Percentiles rank a stretch among this genome's conserved stretches.
Evolutionary conservation across 176 grass and related monocot genomes (phyloP).

Genomic region (Oryza officinalis): DNA sequence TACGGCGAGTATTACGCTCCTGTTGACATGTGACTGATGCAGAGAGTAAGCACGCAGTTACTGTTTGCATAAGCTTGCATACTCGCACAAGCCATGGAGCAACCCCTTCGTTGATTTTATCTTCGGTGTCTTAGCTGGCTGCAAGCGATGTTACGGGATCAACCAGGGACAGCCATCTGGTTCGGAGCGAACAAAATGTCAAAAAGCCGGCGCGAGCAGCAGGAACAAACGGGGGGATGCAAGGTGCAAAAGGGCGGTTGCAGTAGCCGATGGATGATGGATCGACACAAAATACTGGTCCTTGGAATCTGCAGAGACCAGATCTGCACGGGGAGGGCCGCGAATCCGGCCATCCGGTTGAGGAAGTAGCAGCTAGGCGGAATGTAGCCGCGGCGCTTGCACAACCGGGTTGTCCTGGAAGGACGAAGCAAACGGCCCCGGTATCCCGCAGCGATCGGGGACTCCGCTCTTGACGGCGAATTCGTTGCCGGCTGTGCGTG

Average conservation of each 20-base stretch:
- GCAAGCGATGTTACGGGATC: not conserved
- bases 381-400: constrained; percentile 27
- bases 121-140: not conserved
- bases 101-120: not conserved
- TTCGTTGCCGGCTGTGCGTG: not conserved
- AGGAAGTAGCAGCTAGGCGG: not conserved
- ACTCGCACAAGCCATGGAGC: not conserved
- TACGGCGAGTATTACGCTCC: no score
- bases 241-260: not conserved
- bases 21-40: no score
- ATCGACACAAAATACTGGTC: not conserved
- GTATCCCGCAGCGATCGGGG: not conserved
- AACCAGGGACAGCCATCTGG: not conserved
- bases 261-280: not conserved
- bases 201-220: not conserved
- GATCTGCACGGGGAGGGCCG: constrained; percentile 6
- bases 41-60: not conserved
- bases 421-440: not conserved
- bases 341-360: not conserved
- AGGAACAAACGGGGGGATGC: not conserved
- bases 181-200: not conserved
- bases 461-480: not conserved
- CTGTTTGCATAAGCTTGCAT: no score
- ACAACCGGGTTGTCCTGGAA: not conserved
- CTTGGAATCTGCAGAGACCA: not conserved